A percentile compares a stretch with the other conserved stretches of the same genome.
phyloP scores from a whole-genome alignment of 2,329 filamentous ascomycete genomes.

The Pseudogymnoascus sp. region DNA sequence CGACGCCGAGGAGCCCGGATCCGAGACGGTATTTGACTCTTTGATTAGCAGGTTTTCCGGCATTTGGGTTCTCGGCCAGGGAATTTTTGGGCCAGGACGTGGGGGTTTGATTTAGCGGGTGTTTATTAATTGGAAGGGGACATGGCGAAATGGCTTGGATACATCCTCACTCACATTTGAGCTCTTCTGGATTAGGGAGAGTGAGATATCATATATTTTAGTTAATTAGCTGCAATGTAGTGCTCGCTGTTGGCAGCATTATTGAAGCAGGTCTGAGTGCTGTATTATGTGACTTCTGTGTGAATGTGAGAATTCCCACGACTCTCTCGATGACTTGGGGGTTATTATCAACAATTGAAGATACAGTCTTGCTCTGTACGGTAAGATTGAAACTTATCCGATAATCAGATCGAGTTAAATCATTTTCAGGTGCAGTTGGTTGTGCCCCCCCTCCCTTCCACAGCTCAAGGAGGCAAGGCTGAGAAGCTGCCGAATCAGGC shows the following conservation, averaged over 20 bases:
- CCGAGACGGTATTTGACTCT: neutral
- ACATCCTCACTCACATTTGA: neutral
- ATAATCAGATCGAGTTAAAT: neutral
- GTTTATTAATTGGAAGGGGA: neutral
- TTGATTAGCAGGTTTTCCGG: neutral
- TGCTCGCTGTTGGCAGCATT: neutral
- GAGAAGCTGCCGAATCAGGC: neutral
- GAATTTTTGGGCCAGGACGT: neutral
- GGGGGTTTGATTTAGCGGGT: constrained; percentile 1
- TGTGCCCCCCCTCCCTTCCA: neutral
- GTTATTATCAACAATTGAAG: neutral
- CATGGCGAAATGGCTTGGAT: neutral
- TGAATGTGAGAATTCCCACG: neutral
- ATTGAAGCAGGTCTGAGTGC: neutral
- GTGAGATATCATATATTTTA: neutral
- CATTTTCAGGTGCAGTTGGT: neutral
- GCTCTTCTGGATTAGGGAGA: neutral
- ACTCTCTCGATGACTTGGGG: neutral
- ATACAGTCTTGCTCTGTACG: neutral
- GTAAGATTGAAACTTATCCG: neutral
- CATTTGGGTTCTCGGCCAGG: neutral
- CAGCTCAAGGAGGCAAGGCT: neutral
- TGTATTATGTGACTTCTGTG: neutral
- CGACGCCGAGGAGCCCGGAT: neutral
- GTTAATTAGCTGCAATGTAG: neutral